Percentiles rank a stretch among this genome's conserved stretches.
Conservation (phyloP, 2,329 filamentous ascomycete species). For the Fusarium chlamydosporum region DNA sequence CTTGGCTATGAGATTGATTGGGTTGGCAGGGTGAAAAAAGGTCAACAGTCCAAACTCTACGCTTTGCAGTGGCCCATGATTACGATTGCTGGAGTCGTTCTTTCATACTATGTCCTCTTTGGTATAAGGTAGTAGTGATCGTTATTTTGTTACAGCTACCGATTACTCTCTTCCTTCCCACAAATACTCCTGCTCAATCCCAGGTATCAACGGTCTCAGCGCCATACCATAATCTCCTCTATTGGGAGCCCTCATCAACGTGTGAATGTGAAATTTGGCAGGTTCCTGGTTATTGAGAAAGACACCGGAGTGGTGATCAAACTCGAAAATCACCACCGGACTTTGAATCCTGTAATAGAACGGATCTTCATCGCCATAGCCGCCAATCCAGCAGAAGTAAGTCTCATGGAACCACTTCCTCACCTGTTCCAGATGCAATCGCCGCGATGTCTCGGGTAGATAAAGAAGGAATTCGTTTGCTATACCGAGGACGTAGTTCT, state of each 20-base stretch:
- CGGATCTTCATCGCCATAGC: conserved; percentile 73
- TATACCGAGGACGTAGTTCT: conserved; percentile 51
- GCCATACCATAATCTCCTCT: conserved; percentile 80
- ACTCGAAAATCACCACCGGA: conserved; percentile 80
- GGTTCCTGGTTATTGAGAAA: conserved; percentile 81
- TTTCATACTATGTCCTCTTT: not conserved
- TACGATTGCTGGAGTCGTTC: not conserved
- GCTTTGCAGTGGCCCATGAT: not conserved
- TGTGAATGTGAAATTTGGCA: conserved; percentile 85
- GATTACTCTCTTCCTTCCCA: conserved; percentile 34
- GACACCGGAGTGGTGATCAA: conserved; percentile 85
- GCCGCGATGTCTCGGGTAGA: conserved; percentile 69
- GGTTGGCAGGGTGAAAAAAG: not conserved
- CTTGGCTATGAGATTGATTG: conserved; percentile 1
- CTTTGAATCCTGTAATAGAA: conserved; percentile 86
- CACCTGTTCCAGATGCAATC: conserved; percentile 68
- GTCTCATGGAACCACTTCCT: conserved; percentile 74
- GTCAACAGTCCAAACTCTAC: not conserved
- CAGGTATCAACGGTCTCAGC: conserved; percentile 57
- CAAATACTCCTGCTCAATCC: conserved; percentile 48
- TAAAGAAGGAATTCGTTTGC: conserved; percentile 75
- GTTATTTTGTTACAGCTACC: accelerated
- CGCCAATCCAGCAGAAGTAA: conserved; percentile 85
- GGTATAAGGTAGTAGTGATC: not conserved
- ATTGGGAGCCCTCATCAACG: conserved; percentile 79